A percentile compares a stretch with the other conserved stretches of the same genome.
phyloP scores from a whole-genome alignment of 2,329 filamentous ascomycete species.

The Cordyceps farinosa region DNA sequence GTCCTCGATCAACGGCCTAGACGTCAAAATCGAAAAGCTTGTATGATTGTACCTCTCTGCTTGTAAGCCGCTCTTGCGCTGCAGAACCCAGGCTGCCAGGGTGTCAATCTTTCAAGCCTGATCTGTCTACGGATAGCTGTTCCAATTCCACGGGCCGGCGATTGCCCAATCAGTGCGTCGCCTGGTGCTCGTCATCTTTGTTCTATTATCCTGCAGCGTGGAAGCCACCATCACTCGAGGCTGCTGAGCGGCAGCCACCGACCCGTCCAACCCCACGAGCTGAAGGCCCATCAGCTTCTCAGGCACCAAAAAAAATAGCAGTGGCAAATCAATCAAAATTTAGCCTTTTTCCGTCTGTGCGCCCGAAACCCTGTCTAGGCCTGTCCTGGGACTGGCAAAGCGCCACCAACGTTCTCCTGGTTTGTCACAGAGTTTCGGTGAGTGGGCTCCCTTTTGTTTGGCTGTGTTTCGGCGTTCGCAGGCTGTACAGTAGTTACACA shows the following conservation, averaged over 20 bases:
- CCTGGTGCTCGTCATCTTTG: neutral
- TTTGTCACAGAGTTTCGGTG: constrained; percentile 3
- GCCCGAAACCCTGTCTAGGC: neutral
- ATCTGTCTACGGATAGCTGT: neutral
- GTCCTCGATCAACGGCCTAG: too few species aligned
- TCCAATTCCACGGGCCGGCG: neutral
- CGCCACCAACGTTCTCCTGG: neutral
- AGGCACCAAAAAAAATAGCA: neutral
- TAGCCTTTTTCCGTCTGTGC: constrained; percentile 1
- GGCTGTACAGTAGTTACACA: neutral
- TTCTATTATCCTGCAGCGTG: neutral
- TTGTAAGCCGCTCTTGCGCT: too few species aligned
- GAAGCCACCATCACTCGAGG: neutral
- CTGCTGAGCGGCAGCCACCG: neutral
- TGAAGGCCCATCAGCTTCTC: constrained; percentile 1
- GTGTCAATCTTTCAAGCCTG: too few species aligned
- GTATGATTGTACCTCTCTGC: too few species aligned
- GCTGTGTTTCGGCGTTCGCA: neutral
- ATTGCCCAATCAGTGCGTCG: neutral
- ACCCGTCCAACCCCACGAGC: neutral
- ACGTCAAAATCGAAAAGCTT: too few species aligned
- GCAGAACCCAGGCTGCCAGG: too few species aligned
- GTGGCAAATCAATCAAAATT: constrained; percentile 1
- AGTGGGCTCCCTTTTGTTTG: neutral
- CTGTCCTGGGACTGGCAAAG: neutral